Evolutionary conservation across 2,329 filamentous ascomycete species (phyloP), one percentile per base, ranked within the genome.

Genomic region (Plectosphaerella sp.): DNA sequence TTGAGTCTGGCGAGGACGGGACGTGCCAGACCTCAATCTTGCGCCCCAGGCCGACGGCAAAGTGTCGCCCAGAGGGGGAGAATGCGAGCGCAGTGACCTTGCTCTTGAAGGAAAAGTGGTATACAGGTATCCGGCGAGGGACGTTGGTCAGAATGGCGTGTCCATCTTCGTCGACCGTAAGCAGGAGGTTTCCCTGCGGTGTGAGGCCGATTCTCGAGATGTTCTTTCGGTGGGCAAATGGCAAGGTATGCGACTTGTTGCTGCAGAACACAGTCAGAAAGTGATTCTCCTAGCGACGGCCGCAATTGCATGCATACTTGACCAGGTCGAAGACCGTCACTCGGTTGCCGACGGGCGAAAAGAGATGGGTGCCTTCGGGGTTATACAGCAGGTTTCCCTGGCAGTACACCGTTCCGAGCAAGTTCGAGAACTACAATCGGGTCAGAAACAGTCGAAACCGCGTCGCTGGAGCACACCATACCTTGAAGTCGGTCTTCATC

Each of bases 401-500:
- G 76, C 91, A 91, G 78, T 97, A 99, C 67, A 99, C 94, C 61
- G 94, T 99, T 68, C 94, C 95, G 65, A 99, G 83, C 69, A 99
- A 83, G 74, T 97, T 99, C 69, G 93, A 96, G 75, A 99, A 99
- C 92, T 97, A 64, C 2, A 43, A 12, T 12, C 28, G 28, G 28
- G 8, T 33, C 28, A 33, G 28, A 33, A 33, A 33, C 28, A 33
- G 28, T 33, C 28, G 8, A 9, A 33, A 5, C 8, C 28, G 8
- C 28, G 3, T 33, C 28, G 28, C 28, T 33, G 28, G 11, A 33
- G 28, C 28, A 12, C 15, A 14, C 4, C 71, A 57, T 73, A 95
- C 93, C 85, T 94, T 95, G 72, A 97, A 99, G 74, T 97, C 93
- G 61, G 92, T 97, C 88, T 97, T 99, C 94, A 99, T 99, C 69